A percentile compares a stretch with the other conserved stretches of the same genome.
phyloP scores from a whole-genome alignment of 2,329 filamentous ascomycete species.

The Exophiala calicioides region DNA sequence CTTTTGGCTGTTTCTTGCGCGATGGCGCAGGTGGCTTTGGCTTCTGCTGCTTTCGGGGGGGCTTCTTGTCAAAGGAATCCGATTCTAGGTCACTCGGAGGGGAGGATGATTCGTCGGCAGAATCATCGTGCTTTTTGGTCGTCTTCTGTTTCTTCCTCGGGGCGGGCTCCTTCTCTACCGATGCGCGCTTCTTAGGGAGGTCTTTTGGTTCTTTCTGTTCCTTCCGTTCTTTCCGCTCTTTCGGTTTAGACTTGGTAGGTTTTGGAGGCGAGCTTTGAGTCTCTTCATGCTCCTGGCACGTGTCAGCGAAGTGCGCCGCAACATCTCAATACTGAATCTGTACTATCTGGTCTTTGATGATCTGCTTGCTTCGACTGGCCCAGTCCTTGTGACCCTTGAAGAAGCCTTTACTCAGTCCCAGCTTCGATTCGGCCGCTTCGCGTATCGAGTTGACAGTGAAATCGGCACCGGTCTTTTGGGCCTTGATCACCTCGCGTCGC shows the following conservation, averaged over 20 bases:
- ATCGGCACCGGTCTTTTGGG: conserved; percentile 47
- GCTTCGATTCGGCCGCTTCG: conserved; percentile 51
- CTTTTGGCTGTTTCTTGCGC: conserved; percentile 10
- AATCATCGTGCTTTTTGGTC: conserved; percentile 8
- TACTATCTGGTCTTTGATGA: conserved; percentile 58
- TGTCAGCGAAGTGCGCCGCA: conserved; percentile 7
- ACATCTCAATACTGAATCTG: conserved; percentile 22
- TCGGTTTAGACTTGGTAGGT: conserved; percentile 5
- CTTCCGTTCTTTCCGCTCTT: background rate
- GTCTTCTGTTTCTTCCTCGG: conserved; percentile 25
- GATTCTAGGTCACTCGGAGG: conserved; percentile 17
- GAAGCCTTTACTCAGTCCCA: conserved; percentile 56
- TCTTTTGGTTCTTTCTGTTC: conserved; percentile 2
- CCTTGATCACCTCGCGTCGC: conserved; percentile 39
- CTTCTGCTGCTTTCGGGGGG: conserved; percentile 5
- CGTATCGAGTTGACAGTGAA: conserved; percentile 61
- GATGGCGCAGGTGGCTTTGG: too few species aligned
- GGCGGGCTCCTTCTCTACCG: conserved; percentile 13
- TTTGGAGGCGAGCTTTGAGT: conserved; percentile 14
- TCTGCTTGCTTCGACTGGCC: conserved; percentile 56
- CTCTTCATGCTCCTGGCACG: conserved; percentile 39
- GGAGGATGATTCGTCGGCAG: conserved; percentile 27
- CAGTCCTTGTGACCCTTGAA: conserved; percentile 56
- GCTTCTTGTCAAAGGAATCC: conserved; percentile 13
- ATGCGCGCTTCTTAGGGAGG: conserved; percentile 20